Percentiles rank a stretch among this genome's conserved stretches.
These are phyloP conservation scores for Blastobotrys arbuscula DNA, from an alignment of 1,139 yeast species.

Conservation along the genomic window DNA sequence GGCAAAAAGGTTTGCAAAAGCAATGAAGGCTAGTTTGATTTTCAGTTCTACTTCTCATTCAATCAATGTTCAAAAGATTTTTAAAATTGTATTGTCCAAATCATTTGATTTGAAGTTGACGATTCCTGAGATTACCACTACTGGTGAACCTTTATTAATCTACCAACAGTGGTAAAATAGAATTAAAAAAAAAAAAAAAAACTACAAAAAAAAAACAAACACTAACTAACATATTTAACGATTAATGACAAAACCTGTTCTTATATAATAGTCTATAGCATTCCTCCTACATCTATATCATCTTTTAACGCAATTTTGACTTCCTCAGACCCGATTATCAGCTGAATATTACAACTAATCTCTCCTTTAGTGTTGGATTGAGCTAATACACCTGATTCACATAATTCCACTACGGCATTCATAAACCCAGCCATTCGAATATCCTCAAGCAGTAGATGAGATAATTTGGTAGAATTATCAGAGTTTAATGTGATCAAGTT, in stretches of 20 bases:
- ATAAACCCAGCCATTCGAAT: conserved; percentile 43
- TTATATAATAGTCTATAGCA: conserved; percentile 25
- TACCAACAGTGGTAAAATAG: conserved; percentile 41
- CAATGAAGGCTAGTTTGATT: conserved; percentile 85
- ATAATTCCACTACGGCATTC: conserved; percentile 56
- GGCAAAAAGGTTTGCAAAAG: conserved; percentile 81
- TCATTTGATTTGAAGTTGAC: conserved; percentile 84
- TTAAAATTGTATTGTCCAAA: conserved; percentile 84
- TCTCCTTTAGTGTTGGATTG: conserved; percentile 67
- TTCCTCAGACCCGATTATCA: conserved; percentile 69
- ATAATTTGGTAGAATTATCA: conserved; percentile 18
- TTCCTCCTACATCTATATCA: conserved; percentile 43
- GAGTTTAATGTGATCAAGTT: conserved; percentile 39
- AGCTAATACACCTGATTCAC: conserved; percentile 69
- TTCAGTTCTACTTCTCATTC: conserved; percentile 93
- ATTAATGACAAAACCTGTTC: background rate
- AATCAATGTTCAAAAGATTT: conserved; percentile 88
- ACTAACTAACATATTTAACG: background rate
- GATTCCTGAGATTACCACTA: conserved; percentile 73
- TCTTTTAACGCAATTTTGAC: conserved; percentile 52
- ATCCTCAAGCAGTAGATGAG: conserved; percentile 17
- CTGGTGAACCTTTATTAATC: conserved; percentile 85
- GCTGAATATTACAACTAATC: conserved; percentile 54
- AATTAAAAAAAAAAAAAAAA: too few relatives aligned
- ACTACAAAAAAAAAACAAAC: too few relatives aligned